Evolutionary conservation across 177 flowering plant species (phyloP).

Genomic region (Tripterygium wilfordii): DNA sequence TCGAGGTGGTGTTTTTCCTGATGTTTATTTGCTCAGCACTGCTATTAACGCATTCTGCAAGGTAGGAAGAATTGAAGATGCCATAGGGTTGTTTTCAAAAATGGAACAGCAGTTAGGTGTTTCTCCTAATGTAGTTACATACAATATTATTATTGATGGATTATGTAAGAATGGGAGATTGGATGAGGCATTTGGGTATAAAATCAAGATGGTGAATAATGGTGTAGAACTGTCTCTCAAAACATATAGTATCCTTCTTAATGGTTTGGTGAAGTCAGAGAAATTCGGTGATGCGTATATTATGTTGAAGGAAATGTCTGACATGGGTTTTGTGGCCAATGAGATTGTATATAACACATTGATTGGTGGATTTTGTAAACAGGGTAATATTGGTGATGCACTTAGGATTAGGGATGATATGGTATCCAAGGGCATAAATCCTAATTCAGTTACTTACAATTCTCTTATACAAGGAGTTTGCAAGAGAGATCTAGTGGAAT

Average conservation of each 20-base stretch:
- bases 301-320: constrained; percentile 45
- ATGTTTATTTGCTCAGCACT: constrained; percentile 44
- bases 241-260: constrained; percentile 48
- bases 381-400: constrained; percentile 34
- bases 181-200: constrained; percentile 38
- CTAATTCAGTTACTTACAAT: constrained; percentile 41
- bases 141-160: constrained; percentile 55
- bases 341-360: constrained; percentile 46
- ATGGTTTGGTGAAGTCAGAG: constrained; percentile 38
- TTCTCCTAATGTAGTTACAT: constrained; percentile 47
- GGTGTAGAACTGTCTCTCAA: constrained; percentile 34
- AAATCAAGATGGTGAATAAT: constrained; percentile 40
- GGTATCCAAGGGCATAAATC: constrained; percentile 38
- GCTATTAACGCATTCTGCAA: constrained; percentile 47
- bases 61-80: constrained; percentile 42
- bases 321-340: constrained; percentile 39
- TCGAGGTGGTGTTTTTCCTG: constrained; percentile 25
- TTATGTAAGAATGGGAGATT: constrained; percentile 36
- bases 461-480: constrained; percentile 49
- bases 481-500: constrained; percentile 33
- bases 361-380: constrained; percentile 48
- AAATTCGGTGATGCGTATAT: constrained; percentile 37
- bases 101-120: constrained; percentile 45
- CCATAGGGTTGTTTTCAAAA: constrained; percentile 32
- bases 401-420: constrained; percentile 39